phyloP scores from a whole-genome alignment of 2,329 filamentous ascomycete species.

The Sphaceloma murrayae region DNA sequence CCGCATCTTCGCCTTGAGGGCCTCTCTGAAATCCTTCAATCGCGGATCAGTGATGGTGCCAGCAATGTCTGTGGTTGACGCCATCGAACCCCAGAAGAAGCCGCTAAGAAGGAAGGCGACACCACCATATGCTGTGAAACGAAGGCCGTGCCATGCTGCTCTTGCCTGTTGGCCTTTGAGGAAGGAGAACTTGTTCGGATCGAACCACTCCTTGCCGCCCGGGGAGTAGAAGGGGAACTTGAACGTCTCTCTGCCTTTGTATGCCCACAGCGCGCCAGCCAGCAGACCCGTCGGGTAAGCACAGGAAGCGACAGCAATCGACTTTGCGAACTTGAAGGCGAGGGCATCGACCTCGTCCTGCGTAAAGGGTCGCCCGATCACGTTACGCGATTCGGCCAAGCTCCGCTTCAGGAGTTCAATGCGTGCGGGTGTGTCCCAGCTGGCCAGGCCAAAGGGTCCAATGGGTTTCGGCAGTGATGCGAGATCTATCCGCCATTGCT shows the following conservation, averaged over 20 bases:
- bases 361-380: conserved; percentile 31
- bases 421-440: conserved; percentile 25
- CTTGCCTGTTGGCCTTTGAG: conserved; percentile 30
- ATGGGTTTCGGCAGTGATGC: conserved; percentile 31
- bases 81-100: conserved; percentile 26
- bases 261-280: conserved; percentile 29
- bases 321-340: conserved; percentile 32
- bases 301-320: conserved; percentile 32
- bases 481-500: conserved; percentile 29
- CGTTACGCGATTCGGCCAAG: conserved; percentile 25
- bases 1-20: conserved; percentile 27
- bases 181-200: conserved; percentile 31
- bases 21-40: conserved; percentile 32
- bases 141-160: conserved; percentile 26
- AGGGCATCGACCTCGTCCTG: conserved; percentile 37
- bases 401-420: conserved; percentile 26
- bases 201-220: conserved; percentile 27
- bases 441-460: conserved; percentile 27
- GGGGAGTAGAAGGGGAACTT: conserved; percentile 37
- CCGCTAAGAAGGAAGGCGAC: conserved; percentile 30
- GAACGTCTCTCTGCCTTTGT: conserved; percentile 28
- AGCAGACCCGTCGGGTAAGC: conserved; percentile 30
- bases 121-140: conserved; percentile 24
- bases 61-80: conserved; percentile 28
- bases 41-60: conserved; percentile 33